A percentile compares a stretch with the other conserved stretches of the same genome.
Conservation (phyloP, 1,284 basidiomycete genomes). For the Microbotryum violaceum region DNA sequence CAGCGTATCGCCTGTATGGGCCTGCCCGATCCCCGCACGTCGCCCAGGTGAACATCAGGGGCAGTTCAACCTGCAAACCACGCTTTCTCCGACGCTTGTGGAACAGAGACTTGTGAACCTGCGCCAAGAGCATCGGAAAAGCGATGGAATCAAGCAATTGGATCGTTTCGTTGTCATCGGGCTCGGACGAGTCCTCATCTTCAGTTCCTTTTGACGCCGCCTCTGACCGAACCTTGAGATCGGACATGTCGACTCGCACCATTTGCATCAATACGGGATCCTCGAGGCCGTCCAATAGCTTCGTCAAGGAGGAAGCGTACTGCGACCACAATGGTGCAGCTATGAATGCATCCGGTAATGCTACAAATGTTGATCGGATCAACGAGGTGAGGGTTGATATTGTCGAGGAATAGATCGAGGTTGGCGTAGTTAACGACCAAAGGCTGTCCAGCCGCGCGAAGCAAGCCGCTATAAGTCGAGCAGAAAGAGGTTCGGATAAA, state of each 20-base stretch:
- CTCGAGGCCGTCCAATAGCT: neutral
- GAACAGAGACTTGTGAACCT: neutral
- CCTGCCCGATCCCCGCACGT: slow-evolving; percentile 14
- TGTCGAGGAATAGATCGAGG: neutral
- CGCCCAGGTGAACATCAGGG: slow-evolving; percentile 26
- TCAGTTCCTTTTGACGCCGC: slow-evolving; percentile 2
- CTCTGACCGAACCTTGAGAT: slow-evolving; percentile 6
- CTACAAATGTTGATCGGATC: slow-evolving; percentile 20
- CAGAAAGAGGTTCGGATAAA: slow-evolving; percentile 43
- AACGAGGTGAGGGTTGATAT: slow-evolving; percentile 1
- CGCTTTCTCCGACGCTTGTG: neutral
- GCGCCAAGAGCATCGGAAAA: neutral
- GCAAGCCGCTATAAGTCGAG: slow-evolving; percentile 43
- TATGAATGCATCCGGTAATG: slow-evolving; percentile 25
- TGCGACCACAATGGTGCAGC: slow-evolving; percentile 11
- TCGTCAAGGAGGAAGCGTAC: neutral
- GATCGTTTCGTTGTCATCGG: slow-evolving; percentile 11
- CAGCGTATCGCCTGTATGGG: slow-evolving; percentile 17
- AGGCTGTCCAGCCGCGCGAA: slow-evolving; percentile 58
- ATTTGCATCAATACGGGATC: slow-evolving; percentile 4
- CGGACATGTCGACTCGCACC: slow-evolving; percentile 14
- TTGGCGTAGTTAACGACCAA: neutral
- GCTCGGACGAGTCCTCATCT: slow-evolving; percentile 2
- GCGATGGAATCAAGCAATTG: slow-evolving; percentile 2
- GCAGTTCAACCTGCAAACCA: slow-evolving; percentile 7